These are phyloP conservation scores for Aspergillus sp. DNA, from an alignment of 2,329 filamentous ascomycete genomes.

Conservation along the genomic window DNA sequence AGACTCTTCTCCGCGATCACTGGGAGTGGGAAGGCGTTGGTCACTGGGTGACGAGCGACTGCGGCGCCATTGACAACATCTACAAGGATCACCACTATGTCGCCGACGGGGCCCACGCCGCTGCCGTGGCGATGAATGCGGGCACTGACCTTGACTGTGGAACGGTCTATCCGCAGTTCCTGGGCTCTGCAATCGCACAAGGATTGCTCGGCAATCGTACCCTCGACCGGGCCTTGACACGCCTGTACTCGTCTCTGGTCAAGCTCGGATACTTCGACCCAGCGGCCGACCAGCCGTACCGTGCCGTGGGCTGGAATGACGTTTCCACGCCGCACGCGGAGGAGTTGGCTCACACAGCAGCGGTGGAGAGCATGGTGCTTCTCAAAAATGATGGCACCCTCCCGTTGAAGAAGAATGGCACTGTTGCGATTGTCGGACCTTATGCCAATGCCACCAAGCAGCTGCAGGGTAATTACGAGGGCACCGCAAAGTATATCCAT, in stretches of 20 bases:
- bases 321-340: slow-evolving; percentile 55
- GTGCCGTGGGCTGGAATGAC: slow-evolving; percentile 51
- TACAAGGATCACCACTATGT: slow-evolving; percentile 52
- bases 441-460: slow-evolving; percentile 56
- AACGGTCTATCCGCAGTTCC: slow-evolving; percentile 38
- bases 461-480: slow-evolving; percentile 59
- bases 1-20: slow-evolving; percentile 60
- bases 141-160: slow-evolving; percentile 53
- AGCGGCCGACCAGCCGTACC: slow-evolving; percentile 41
- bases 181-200: slow-evolving; percentile 39
- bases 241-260: slow-evolving; percentile 48
- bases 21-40: slow-evolving; percentile 62
- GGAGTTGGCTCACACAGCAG: slow-evolving; percentile 52
- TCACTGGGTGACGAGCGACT: slow-evolving; percentile 63
- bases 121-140: slow-evolving; percentile 46
- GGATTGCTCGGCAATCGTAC: slow-evolving; percentile 42
- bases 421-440: slow-evolving; percentile 53
- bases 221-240: slow-evolving; percentile 43
- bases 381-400: slow-evolving; percentile 51
- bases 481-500: slow-evolving; percentile 38
- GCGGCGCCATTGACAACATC: slow-evolving; percentile 59
- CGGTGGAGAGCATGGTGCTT: slow-evolving; percentile 44
- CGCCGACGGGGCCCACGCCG: slow-evolving; percentile 40
- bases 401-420: slow-evolving; percentile 37
- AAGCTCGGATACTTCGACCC: slow-evolving; percentile 51